phyloP scores from a whole-genome alignment of 2,329 filamentous ascomycete species.

The Ceratocystis variospora region DNA sequence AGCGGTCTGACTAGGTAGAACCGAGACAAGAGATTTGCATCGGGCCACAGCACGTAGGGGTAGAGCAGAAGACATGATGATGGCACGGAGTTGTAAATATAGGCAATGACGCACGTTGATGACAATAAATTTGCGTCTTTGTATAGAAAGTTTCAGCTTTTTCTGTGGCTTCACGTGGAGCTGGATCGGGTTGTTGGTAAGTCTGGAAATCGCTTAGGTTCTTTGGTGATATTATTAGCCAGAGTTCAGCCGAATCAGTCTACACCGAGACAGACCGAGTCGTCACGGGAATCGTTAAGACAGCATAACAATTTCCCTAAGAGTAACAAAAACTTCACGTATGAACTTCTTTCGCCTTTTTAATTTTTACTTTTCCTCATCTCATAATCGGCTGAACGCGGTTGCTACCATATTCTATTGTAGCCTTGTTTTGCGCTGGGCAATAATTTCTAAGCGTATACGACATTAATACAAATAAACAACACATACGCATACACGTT shows the following conservation, averaged over 20 bases:
- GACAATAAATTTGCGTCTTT: not conserved
- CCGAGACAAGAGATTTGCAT: not conserved
- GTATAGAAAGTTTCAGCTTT: not conserved
- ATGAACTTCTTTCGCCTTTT: not conserved
- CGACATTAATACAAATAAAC: not conserved
- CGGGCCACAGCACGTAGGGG: slow-evolving; percentile 7
- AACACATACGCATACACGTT: not conserved
- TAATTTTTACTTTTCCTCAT: not conserved
- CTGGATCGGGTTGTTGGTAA: not conserved
- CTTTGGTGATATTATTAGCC: slow-evolving; percentile 1
- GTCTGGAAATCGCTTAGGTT: slow-evolving; percentile 2
- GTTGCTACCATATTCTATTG: not conserved
- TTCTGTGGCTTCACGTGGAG: not conserved
- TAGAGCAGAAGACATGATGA: slow-evolving; percentile 7
- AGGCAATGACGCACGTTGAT: not conserved
- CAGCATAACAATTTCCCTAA: not conserved
- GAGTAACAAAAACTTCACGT: not conserved
- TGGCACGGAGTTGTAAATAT: not conserved
- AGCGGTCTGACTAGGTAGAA: slow-evolving; percentile 8
- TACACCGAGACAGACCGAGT: slow-evolving; percentile 17
- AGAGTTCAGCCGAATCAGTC: not conserved
- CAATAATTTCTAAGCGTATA: not conserved
- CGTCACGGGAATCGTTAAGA: not conserved
- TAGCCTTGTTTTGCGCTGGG: not conserved
- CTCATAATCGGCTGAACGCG: not conserved